These are phyloP conservation scores for Cyathus striatus DNA, from an alignment of 768 basidiomycete genomes.

Conservation along the genomic window DNA sequence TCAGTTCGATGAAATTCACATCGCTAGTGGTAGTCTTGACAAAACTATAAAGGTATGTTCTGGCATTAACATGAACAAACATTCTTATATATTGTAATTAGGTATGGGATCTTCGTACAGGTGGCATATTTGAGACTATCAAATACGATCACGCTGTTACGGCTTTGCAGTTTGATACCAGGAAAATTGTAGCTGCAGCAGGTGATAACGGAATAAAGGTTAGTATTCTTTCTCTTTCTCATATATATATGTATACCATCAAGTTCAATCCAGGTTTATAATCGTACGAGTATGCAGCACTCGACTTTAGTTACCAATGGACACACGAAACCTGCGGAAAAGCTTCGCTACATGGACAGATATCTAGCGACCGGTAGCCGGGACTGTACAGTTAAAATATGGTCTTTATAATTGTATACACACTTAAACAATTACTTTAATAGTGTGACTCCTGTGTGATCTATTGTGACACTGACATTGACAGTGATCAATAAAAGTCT, in stretches of 20 bases:
- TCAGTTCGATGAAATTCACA: constrained; percentile 94
- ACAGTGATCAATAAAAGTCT: too few relatives aligned
- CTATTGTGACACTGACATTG: too few relatives aligned
- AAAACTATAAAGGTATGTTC: constrained; percentile 78
- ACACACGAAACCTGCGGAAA: constrained; percentile 86
- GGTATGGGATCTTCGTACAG: constrained; percentile 97
- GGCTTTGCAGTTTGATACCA: constrained; percentile 87
- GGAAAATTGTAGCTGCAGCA: constrained; percentile 88
- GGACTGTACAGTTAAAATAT: constrained; percentile 85
- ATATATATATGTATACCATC: not conserved
- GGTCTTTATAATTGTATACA: constrained; percentile 63
- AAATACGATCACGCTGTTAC: constrained; percentile 90
- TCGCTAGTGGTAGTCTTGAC: constrained; percentile 90
- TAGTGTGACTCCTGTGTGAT: too few relatives aligned
- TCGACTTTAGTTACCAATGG: constrained; percentile 85
- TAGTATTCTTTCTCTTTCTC: constrained; percentile 5
- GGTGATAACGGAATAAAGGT: constrained; percentile 95
- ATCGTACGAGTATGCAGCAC: constrained; percentile 88
- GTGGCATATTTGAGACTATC: constrained; percentile 82
- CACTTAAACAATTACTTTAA: constrained; percentile 68
- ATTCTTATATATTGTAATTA: constrained; percentile 19
- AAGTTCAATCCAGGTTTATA: constrained; percentile 66
- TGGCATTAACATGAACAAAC: constrained; percentile 2
- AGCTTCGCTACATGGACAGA: constrained; percentile 91
- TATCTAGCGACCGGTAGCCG: constrained; percentile 89